A percentile compares a stretch with the other conserved stretches of the same genome.
Evolutionary conservation across 768 basidiomycete genomes (phyloP).

Genomic region (Hygrocybe punicea): DNA sequence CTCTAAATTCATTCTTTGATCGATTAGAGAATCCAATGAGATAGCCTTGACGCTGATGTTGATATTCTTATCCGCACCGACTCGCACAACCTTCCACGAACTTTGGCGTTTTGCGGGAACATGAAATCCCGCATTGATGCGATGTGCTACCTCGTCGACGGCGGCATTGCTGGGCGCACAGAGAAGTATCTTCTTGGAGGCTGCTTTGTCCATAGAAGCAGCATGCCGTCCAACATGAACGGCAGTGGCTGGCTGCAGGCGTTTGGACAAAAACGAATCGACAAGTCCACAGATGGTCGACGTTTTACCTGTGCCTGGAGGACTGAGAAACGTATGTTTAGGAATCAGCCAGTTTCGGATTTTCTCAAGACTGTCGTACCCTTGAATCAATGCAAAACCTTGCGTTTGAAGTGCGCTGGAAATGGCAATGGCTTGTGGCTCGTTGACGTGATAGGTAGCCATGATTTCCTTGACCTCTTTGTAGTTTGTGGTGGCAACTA

Average conservation of each 20-base stretch:
- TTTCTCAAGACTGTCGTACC: constrained; percentile 47
- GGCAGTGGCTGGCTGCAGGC: constrained; percentile 52
- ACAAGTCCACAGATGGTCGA: constrained; percentile 97
- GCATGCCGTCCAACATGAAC: constrained; percentile 47
- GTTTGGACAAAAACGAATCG: constrained; percentile 68
- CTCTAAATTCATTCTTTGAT: constrained; percentile 58
- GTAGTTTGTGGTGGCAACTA: constrained; percentile 44
- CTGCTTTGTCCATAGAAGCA: constrained; percentile 39
- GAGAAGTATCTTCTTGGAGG: constrained; percentile 68
- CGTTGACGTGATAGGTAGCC: constrained; percentile 72
- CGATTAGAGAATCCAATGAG: constrained; percentile 82
- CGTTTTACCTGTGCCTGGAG: constrained; percentile 98
- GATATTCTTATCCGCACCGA: constrained; percentile 74
- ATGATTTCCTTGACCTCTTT: constrained; percentile 63
- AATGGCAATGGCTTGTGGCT: constrained; percentile 92
- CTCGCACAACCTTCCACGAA: constrained; percentile 82
- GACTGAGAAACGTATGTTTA: constrained; percentile 44
- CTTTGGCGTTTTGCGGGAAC: constrained; percentile 50
- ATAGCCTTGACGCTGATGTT: constrained; percentile 80
- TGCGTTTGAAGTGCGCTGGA: constrained; percentile 62
- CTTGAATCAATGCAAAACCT: constrained; percentile 93
- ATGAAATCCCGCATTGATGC: constrained; percentile 77
- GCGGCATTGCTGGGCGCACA: constrained; percentile 99
- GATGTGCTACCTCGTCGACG: constrained; percentile 90
- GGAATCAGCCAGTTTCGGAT: not conserved